Conservation (phyloP, 176 grass and related monocot genomes). For the Oryza nivara region DNA sequence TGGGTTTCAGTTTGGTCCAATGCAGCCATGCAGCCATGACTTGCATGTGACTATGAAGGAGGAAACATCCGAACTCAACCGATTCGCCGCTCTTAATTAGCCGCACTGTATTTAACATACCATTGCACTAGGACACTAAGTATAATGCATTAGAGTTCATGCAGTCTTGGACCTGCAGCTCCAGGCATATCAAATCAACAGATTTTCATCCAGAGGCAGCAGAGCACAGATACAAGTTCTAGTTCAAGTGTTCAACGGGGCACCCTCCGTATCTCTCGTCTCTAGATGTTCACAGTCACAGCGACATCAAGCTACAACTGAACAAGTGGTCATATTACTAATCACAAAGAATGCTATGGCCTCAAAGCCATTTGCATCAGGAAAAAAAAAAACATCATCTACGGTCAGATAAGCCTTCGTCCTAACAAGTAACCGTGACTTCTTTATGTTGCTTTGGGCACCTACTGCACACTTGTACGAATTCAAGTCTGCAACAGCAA, state of each 20-base stretch:
- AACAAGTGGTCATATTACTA: background rate
- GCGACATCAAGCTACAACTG: background rate
- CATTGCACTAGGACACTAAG: background rate
- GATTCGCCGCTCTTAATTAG: conserved; percentile 32
- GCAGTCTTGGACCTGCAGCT: background rate
- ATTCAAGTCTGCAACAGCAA: background rate
- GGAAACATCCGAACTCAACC: conserved; percentile 7
- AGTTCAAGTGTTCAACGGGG: no score
- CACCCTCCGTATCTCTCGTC: no score
- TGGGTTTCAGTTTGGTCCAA: background rate
- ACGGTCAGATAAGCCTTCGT: background rate
- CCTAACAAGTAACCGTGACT: background rate
- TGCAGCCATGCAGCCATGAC: background rate
- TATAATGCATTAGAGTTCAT: background rate
- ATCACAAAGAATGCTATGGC: background rate
- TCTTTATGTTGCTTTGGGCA: background rate
- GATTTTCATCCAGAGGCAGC: background rate
- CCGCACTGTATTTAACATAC: background rate
- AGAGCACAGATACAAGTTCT: no score
- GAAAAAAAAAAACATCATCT: background rate
- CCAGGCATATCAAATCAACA: background rate
- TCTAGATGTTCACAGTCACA: no score
- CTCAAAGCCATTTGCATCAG: background rate
- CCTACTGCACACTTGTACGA: background rate
- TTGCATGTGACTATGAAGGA: background rate